Evolutionary conservation across 108 stramenopile genomes (phyloP), one percentile per base, ranked within the genome.

Genomic region (Halocafeteria seosinensis): DNA sequence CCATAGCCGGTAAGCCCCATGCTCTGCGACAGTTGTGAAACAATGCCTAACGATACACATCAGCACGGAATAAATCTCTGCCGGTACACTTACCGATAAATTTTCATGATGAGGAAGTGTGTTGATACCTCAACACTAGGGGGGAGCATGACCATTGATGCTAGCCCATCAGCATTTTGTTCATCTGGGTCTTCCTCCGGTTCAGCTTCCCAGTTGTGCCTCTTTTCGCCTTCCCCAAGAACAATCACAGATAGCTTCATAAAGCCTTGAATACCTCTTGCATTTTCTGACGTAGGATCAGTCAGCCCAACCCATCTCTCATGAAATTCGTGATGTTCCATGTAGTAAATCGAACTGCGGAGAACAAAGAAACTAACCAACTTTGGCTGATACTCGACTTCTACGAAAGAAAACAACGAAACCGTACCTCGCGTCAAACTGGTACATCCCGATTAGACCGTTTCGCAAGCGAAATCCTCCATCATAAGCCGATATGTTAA

Each of bases 221-320:
- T 52, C 68, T 75, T 76, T 51, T 82, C 81, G 2, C 77, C 81
- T 1, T 79, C 77, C 1, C 81, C 81, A 25, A 82, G 55, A 34
- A 82, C 75, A 13, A 68, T 57, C 32, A 82, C 73, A 24, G 67
- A 68, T 0, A 82, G 59, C 62, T 78, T 77, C 25, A 78, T 50
- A 50, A 78, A 80, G 0, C 81, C 81, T 70, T 78, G 77, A 12
- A 78, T 57, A 50, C 81, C 77, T 34, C 6, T 64, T 52, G 80
- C 79, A 12, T 53, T 65, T 3, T 62, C 34, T 53, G 77, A 65
- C 28, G 71, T 74, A 23, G 78, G 76, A 50, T 82, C 79, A 9
- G 77, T 61, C 29, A 82, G 30, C 11, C 71, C 77, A 32, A 80
- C 70, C 81, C 81, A 82, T 59, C 76, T 55, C 0, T 76, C 55